Conservation (phyloP, 2,329 filamentous ascomycete species). For the Lizonia empirigonia region DNA sequence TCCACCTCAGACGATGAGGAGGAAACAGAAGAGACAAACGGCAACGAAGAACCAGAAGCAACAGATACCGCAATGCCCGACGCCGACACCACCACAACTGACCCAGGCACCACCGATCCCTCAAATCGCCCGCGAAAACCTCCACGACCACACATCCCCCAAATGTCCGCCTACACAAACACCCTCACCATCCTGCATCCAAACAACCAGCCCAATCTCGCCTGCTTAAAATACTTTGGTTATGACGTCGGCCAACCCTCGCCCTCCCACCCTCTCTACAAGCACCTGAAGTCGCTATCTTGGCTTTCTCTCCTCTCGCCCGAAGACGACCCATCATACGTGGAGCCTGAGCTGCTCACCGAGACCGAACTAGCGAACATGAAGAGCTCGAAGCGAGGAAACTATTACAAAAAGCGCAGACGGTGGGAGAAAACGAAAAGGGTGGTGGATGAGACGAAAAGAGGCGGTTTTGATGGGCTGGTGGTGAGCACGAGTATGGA, state of each 20-base stretch:
- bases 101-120: constrained; percentile 26
- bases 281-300: constrained; percentile 80
- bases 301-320: constrained; percentile 92
- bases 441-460: constrained; percentile 75
- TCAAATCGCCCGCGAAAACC: constrained; percentile 32
- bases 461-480: constrained; percentile 81
- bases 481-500: constrained; percentile 85
- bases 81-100: constrained; percentile 12
- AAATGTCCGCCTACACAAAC: constrained; percentile 72
- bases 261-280: constrained; percentile 76
- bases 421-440: constrained; percentile 75
- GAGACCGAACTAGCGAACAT: constrained; percentile 68
- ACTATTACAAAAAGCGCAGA: constrained; percentile 86
- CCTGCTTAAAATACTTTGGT: constrained; percentile 85
- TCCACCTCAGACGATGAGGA: constrained; percentile 31
- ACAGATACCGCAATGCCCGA: constrained; percentile 28
- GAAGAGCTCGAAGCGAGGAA: constrained; percentile 82
- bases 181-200: constrained; percentile 81
- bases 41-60: constrained; percentile 3
- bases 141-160: constrained; percentile 48
- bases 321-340: constrained; percentile 74
- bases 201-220: constrained; percentile 85
- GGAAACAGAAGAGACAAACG: constrained; percentile 2
- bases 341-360: constrained; percentile 65
- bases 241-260: constrained; percentile 72